Evolutionary conservation across 805 yeast species (phyloP).

Genomic region (Candida loeiensis): DNA sequence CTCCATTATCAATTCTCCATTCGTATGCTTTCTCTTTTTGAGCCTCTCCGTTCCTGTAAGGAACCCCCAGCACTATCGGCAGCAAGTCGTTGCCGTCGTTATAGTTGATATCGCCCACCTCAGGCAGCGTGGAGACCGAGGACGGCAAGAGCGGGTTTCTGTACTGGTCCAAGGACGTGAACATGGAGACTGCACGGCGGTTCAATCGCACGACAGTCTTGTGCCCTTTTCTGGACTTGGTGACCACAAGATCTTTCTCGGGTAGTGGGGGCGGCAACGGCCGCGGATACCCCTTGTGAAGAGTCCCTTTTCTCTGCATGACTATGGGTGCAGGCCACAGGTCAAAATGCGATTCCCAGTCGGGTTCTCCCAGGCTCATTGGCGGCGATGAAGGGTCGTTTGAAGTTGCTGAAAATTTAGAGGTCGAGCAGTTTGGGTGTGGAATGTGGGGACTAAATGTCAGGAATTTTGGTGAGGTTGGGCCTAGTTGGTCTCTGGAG

Average conservation of each 20-base stretch:
- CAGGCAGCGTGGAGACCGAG: constrained; percentile 1
- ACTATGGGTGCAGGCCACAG: not conserved
- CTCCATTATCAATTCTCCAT: no score
- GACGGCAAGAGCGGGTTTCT: constrained; percentile 6
- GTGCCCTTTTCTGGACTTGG: constrained; percentile 6
- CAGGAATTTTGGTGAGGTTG: no score
- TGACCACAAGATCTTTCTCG: constrained; percentile 10
- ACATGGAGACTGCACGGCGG: constrained; percentile 13
- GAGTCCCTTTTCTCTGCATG: not conserved
- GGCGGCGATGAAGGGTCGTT: not conserved
- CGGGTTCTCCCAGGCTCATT: not conserved
- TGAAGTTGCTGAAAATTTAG: no score
- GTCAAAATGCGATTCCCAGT: not conserved
- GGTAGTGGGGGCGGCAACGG: constrained; percentile 8
- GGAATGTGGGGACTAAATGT: no score
- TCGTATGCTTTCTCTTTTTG: not conserved
- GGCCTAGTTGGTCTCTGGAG: no score
- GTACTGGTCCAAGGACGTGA: constrained; percentile 11
- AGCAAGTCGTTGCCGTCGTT: constrained; percentile 3
- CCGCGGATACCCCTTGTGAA: not conserved
- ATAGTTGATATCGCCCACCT: constrained; percentile 1
- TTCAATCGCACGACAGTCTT: constrained; percentile 3
- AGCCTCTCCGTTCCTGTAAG: not conserved
- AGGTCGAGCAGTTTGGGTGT: not conserved
- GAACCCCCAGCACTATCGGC: not conserved